Evolutionary conservation across 305 asterid genomes (phyloP).

Genomic region (Fraxinus greggii): DNA sequence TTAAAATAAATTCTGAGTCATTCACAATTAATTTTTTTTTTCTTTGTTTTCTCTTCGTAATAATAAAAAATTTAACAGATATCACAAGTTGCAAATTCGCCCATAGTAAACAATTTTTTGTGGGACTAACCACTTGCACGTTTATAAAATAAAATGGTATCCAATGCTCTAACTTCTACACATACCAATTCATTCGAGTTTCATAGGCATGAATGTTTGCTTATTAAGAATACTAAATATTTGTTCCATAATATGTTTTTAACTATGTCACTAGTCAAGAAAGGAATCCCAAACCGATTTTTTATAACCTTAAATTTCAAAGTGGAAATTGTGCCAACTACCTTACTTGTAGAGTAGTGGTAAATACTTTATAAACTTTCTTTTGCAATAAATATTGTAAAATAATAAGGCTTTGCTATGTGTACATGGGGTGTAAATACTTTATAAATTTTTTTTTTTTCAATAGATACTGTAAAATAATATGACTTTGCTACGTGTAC

Average conservation of each 20-base stretch:
- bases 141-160: conserved; percentile 35
- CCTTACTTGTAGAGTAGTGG: no score
- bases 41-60: not conserved
- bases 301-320: no score
- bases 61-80: conserved; percentile 10
- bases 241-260: not conserved
- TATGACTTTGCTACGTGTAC: no score
- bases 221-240: not conserved
- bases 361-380: no score
- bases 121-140: conserved; percentile 50
- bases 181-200: not conserved
- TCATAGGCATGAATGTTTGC: not conserved
- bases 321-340: no score
- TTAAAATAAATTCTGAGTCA: not conserved
- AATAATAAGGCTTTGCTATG: no score
- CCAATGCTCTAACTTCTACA: conserved; percentile 36
- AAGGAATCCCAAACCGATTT: not conserved
- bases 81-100: conserved; percentile 48
- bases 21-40: not conserved
- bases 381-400: no score
- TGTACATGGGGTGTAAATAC: no score
- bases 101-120: conserved; percentile 55
- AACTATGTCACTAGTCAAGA: not conserved
- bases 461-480: no score
- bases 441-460: no score